Evolutionary conservation across 106 monocot genomes (phyloP), one percentile per base, ranked within the genome.

Genomic region (Acorus gramineus): DNA sequence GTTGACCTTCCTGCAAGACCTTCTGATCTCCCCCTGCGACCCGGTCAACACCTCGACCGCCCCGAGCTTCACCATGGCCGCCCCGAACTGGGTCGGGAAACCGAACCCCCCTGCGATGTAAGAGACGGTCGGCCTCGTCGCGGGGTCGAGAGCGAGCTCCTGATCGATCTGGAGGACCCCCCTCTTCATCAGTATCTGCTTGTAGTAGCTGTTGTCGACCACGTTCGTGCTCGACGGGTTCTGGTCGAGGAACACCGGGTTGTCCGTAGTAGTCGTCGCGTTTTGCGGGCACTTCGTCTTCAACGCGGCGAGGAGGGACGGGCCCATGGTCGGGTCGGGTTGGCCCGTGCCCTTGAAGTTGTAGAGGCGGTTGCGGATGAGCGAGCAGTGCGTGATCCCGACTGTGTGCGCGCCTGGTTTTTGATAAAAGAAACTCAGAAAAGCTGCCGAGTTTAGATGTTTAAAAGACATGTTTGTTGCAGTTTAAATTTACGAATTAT

Each of bases 161-260:
- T 73, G 73, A 65, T 73, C 73, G 42, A 73, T 73, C 73, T 65
- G 43, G 3, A 73, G 73, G 43, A 73, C 45, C 11, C 57, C 73
- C 51, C 50, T 64, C 14, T 58, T 65, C 58, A 42, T 42, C 7
- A 57, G 6, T 4, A 73, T 73, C 50, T 65, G 65, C 49, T 43
- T 64, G 65, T 73, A 73, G 44, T 28, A 73, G 47, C 57, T 73
- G 14, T 73, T 65, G 43, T 73, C 73, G 2, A 73, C 50, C 5
- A 9, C 52, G 65, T 73, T 73, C 2, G 57, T 47, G 11, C 65
- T 65, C 9, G 4, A 44, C 10, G 8, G 7, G 50, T 73, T 73
- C 57, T 57, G 65, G 46, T 73, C 65, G 4, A 72, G 64, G 11
- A 57, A 50, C 3, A 65, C 64, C 3, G 49, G 8, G 42, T 53